Base-by-base conservation (phyloP, 202 grass and related monocot genomes). In the Panicum virgatum region DNA sequence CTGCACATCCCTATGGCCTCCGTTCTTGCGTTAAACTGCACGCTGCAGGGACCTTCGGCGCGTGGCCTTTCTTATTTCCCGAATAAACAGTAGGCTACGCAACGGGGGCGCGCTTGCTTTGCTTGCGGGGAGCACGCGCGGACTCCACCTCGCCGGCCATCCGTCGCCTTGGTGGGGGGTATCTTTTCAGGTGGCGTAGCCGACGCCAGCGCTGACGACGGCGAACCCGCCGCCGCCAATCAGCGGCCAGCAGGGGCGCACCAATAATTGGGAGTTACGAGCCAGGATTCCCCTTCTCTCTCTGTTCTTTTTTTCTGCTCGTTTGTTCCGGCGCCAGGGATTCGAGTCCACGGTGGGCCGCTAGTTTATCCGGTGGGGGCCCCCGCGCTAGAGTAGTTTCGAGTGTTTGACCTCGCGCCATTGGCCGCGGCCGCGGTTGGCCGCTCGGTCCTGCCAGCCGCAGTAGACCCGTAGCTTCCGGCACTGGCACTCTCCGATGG, bases 251-350 rank as follows among this genome's bases (percentile, higher is more conserved):
- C 32, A 34, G 8, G n/a, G 50, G 43, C 34, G 46, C 38, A 14
- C 76, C 76, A 85, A 80, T 80, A 32, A 86, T 80, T 67, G 45
- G 69, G 39, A 40, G 72, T 43, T 75, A 3, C 34, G 72, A 42
- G 52, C 52, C 52, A 15, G 36, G 52, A 58, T 75, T 20, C 69
- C 12, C 45, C 47, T 34, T 26, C 23, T 12, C 9, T 15, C 44
- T 19, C 67, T 25, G 1, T 43, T 0, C 14, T 67, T 25, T 26
- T 0, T 13, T 12, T 8, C 13, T 0, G 4, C 5, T 29, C 26
- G 43, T 71, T 71, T 34, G 27, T 48, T 23, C 13, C 19, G 30
- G 57, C 12, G 42, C 43, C 30, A 6, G 54, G 79, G 62, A 73
- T 62, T 14, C 19, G 9, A 81, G 62, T 72, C 69, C 79, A 81